A percentile compares a stretch with the other conserved stretches of the same genome.
These are phyloP conservation scores for Lasiodiplodia citricola DNA, from an alignment of 2,329 filamentous ascomycete genomes.

Conservation along the genomic window DNA sequence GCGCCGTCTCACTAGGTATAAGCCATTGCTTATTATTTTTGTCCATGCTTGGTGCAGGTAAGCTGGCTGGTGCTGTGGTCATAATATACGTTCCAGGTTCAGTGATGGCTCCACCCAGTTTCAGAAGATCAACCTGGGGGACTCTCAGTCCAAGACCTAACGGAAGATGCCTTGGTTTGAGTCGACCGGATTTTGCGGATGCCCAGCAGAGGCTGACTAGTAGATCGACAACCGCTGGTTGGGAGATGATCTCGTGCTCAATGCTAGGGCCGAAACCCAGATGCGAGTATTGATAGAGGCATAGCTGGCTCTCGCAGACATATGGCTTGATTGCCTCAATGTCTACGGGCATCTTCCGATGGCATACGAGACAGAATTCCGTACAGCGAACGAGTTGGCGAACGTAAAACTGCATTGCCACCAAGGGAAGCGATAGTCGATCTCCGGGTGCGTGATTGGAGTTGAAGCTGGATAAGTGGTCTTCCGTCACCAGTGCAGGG, in stretches of 20 bases:
- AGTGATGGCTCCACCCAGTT: constrained; percentile 25
- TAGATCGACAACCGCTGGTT: constrained; percentile 83
- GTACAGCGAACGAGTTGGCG: constrained; percentile 80
- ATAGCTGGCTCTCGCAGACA: constrained; percentile 77
- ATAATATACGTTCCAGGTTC: not conserved
- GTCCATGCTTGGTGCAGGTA: no score
- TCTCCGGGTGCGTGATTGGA: constrained; percentile 30
- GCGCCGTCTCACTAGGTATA: not conserved
- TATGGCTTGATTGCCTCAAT: constrained; percentile 75
- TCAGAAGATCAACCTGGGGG: constrained; percentile 40
- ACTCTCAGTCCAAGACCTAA: constrained; percentile 61
- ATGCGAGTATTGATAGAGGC: constrained; percentile 85
- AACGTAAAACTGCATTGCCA: constrained; percentile 75
- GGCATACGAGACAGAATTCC: constrained; percentile 86
- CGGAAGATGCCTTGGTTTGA: constrained; percentile 47
- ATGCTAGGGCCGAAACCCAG: constrained; percentile 85
- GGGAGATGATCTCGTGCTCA: constrained; percentile 80
- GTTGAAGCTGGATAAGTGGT: constrained; percentile 52
- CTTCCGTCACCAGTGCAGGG: constrained; percentile 54
- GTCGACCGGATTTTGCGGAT: constrained; percentile 48
- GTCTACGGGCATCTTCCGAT: constrained; percentile 67
- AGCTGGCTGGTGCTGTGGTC: not conserved
- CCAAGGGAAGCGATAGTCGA: constrained; percentile 60
- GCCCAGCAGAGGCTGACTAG: constrained; percentile 81
- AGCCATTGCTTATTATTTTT: not conserved